Base-by-base conservation (phyloP, 352 stramenopile species). In the Phytophthora melonis region DNA sequence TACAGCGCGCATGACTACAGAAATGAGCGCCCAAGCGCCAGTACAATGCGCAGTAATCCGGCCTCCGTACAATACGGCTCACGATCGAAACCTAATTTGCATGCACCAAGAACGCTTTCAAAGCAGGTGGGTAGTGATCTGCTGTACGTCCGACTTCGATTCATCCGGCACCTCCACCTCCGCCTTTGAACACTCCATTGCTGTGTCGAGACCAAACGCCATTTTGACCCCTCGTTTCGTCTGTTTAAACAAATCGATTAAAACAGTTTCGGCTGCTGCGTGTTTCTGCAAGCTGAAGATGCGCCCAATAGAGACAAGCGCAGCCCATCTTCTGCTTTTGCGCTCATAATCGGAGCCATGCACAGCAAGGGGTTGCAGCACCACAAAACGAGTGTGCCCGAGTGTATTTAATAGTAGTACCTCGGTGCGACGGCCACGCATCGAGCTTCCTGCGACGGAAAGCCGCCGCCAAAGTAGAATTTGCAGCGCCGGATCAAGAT, bases 381-480 rank as follows among this genome's bases (percentile, higher is more conserved):
- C 63, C 56, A 72, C 50, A 62, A 62, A 59, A 49, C 64, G 60
- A 65, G 64, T 49, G 43, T 39, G 16, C 52, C 56, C 34, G 9
- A 41, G 34, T 41, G 27, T 25, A 25, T 25, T 25, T 25, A 25
- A 25, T n/a, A n/a, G n/a, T n/a, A n/a, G n/a, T 41, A 52, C 56
- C 55, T 60, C 25, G 41, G 50, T 58, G 66, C 50, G 45, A 73
- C 50, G 50, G 66, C 54, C 68, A 70, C 58, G 62, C 62, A 50
- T 55, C n/a, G 30, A 23, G 39, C 49, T 57, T 66, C 54, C 39
- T 50, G 8, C 58, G 45, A 30, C 58, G 16, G 55, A 34, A 58
- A 63, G 36, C 14, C 14, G 58, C 23, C 18, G 41, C 27, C 68
- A 72, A 49, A 75, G 52, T 45, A 61, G 49, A 75, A 53, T 72